Percentiles rank a stretch among this genome's conserved stretches.
Evolutionary conservation across 305 asterid species (phyloP).

Genomic region (Ilex paraguariensis): DNA sequence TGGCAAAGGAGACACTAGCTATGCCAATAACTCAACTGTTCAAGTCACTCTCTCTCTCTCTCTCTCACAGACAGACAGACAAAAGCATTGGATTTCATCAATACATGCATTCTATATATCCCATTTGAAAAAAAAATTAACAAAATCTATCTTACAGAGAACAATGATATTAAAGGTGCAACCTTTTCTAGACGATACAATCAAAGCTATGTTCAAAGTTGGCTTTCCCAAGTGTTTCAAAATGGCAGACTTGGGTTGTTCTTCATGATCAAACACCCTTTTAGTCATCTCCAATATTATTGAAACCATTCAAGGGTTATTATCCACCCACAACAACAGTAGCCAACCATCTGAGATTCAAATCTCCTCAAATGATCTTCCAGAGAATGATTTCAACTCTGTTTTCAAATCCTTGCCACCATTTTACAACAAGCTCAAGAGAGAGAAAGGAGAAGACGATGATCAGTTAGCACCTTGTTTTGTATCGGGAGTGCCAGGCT

Average conservation of each 20-base stretch:
- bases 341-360: constrained; percentile 13
- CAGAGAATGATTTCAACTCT: constrained; percentile 39
- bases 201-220: constrained; percentile 9
- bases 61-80: too few relatives aligned
- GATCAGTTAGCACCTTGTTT: constrained; percentile 3
- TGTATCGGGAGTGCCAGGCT: constrained; percentile 22
- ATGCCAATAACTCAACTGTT: too few relatives aligned
- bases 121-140: too few relatives aligned
- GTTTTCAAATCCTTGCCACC: constrained; percentile 22
- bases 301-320: constrained; percentile 3
- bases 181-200: constrained; percentile 17
- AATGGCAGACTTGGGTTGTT: constrained; percentile 35
- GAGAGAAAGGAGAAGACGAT: not conserved
- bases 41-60: too few relatives aligned
- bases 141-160: constrained; percentile 12
- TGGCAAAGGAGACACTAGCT: too few relatives aligned
- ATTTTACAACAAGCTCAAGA: constrained; percentile 5
- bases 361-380: constrained; percentile 34
- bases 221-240: constrained; percentile 10
- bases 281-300: constrained; percentile 17
- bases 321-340: not conserved
- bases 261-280: constrained; percentile 40
- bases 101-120: too few relatives aligned
- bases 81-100: too few relatives aligned
- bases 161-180: constrained; percentile 13